phyloP scores from a whole-genome alignment of 2,329 filamentous ascomycete species.

The Ciborinia camelliae region DNA sequence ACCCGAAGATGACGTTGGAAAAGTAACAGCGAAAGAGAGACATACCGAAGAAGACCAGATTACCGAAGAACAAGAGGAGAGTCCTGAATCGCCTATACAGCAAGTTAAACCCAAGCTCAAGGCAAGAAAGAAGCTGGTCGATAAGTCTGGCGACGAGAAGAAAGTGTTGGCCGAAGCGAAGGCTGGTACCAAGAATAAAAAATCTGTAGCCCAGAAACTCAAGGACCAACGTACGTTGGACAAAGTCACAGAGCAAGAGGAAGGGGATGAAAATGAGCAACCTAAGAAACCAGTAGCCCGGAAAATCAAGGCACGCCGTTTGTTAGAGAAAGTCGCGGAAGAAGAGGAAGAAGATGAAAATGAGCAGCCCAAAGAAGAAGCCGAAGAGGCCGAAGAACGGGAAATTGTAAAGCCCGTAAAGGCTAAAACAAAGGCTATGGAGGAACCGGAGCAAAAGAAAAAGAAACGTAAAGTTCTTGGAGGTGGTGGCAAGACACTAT shows the following conservation, averaged over 20 bases:
- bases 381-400: constrained; percentile 19
- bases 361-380: constrained; percentile 39
- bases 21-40: constrained; percentile 20
- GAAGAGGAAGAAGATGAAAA: constrained; percentile 36
- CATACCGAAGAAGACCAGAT: constrained; percentile 20
- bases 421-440: constrained; percentile 18
- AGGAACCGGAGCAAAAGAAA: constrained; percentile 40
- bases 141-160: constrained; percentile 37
- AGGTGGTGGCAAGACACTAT: constrained; percentile 60
- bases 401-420: constrained; percentile 23
- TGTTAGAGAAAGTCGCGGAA: constrained; percentile 42
- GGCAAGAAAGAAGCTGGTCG: constrained; percentile 27
- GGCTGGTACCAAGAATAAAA: constrained; percentile 33
- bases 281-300: neutral
- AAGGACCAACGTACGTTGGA: constrained; percentile 37
- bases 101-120: constrained; percentile 23
- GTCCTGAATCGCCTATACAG: constrained; percentile 11
- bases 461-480: constrained; percentile 74
- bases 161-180: constrained; percentile 45
- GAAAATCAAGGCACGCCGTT: neutral
- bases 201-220: constrained; percentile 36
- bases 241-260: constrained; percentile 43
- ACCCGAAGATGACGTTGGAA: neutral
- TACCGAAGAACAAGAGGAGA: constrained; percentile 11
- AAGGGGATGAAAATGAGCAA: constrained; percentile 30